Percentiles rank a stretch among this genome's conserved stretches.
phyloP scores from a whole-genome alignment of 208 protist species.

The Willaertia magna region DNA sequence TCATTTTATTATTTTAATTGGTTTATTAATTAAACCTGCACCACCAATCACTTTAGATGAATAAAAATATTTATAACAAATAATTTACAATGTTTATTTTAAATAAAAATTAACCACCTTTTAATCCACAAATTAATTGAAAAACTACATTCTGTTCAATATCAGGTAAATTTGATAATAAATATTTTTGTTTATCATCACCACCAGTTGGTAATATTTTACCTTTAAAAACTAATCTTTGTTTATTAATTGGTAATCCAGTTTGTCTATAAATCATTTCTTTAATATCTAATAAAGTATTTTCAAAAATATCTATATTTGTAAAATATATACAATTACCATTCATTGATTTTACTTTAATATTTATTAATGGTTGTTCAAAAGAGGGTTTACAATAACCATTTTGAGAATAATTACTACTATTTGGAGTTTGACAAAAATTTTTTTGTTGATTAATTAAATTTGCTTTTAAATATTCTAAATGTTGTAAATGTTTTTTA shows the following conservation, averaged over 20 bases:
- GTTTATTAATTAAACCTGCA: not conserved
- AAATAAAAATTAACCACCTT: no score
- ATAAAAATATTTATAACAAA: no score
- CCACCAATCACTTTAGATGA: not conserved
- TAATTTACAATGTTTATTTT: no score
- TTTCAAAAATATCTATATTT: not conserved
- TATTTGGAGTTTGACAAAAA: not conserved
- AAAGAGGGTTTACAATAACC: no score
- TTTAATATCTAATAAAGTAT: not conserved
- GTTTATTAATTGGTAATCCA: not conserved
- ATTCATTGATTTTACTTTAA: not conserved
- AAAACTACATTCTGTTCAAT: not conserved
- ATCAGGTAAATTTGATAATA: not conserved
- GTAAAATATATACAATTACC: not conserved
- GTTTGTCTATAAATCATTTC: not conserved
- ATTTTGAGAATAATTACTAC: no score
- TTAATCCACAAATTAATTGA: not conserved
- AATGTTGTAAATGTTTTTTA: not conserved
- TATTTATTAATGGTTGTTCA: not conserved
- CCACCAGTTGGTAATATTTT: not conserved
- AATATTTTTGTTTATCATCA: no score
- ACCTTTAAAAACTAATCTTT: not conserved
- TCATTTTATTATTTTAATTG: not conserved
- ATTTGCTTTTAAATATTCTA: not conserved
- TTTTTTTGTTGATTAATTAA: not conserved